These are phyloP conservation scores for Leishmania mexicana DNA, from an alignment of 208 protist species.

Conservation along the genomic window DNA sequence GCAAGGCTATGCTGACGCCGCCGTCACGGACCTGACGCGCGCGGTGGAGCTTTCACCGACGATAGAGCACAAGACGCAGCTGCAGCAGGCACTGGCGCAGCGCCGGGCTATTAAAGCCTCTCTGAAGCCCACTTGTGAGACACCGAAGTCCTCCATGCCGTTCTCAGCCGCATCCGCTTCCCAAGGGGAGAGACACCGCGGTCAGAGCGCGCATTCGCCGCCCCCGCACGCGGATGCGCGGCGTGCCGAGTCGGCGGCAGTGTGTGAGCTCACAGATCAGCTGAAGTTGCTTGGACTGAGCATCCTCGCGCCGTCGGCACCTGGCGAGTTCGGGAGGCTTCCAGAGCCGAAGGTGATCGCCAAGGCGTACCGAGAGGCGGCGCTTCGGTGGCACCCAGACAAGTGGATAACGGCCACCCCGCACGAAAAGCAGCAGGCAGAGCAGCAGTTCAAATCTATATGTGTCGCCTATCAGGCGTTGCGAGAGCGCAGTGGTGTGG, in stretches of 20 bases:
- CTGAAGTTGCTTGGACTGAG: slow-evolving; percentile 39
- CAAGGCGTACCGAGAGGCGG: slow-evolving; percentile 86
- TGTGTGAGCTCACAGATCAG: slow-evolving; percentile 14
- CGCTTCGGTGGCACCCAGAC: slow-evolving; percentile 91
- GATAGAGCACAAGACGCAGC: slow-evolving; percentile 32
- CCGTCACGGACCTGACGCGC: slow-evolving; percentile 56
- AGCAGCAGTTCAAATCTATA: slow-evolving; percentile 87
- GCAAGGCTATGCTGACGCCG: slow-evolving; percentile 48
- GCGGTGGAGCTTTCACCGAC: slow-evolving; percentile 49
- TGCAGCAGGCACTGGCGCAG: slow-evolving; percentile 31
- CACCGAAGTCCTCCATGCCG: neutral
- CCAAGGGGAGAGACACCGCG: neutral
- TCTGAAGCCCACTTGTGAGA: neutral
- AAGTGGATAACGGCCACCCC: slow-evolving; percentile 63
- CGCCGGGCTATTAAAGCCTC: slow-evolving; percentile 22
- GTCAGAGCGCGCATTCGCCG: slow-evolving; percentile 1
- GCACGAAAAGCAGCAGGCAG: slow-evolving; percentile 57
- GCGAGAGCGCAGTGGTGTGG: slow-evolving; percentile 28
- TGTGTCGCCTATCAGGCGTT: slow-evolving; percentile 74
- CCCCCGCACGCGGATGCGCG: neutral
- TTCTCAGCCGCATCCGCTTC: neutral
- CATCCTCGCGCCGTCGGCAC: neutral
- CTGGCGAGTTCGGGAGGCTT: slow-evolving; percentile 1
- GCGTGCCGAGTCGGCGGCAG: neutral
- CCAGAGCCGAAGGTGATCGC: slow-evolving; percentile 55